Evolutionary conservation across 305 asterid species (phyloP).

Genomic region (Andrographis paniculata): DNA sequence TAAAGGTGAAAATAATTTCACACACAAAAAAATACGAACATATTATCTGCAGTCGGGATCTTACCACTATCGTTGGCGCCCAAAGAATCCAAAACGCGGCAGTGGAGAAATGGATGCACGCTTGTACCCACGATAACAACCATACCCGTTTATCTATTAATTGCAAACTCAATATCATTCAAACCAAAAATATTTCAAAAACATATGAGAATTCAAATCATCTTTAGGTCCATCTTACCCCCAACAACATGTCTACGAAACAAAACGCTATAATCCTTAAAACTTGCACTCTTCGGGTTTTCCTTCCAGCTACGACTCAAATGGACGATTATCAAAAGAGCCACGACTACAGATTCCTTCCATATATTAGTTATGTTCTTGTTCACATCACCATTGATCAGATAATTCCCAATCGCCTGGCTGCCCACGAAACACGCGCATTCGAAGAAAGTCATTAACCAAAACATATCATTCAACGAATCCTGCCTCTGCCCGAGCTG

Average conservation of each 20-base stretch:
- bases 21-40: no score
- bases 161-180: constrained; percentile 10
- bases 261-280: constrained; percentile 44
- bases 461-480: constrained; percentile 76
- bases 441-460: constrained; percentile 75
- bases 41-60: constrained; percentile 16
- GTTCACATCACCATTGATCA: constrained; percentile 36
- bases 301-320: constrained; percentile 54
- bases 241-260: constrained; percentile 34
- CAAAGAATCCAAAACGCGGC: constrained; percentile 87
- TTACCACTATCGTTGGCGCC: constrained; percentile 82
- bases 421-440: constrained; percentile 60
- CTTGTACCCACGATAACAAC: constrained; percentile 75
- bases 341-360: constrained; percentile 39
- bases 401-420: constrained; percentile 67
- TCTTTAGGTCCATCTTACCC: no score
- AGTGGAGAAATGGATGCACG: constrained; percentile 62
- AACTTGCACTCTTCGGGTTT: constrained; percentile 26
- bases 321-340: constrained; percentile 37
- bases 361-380: constrained; percentile 33
- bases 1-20: constrained; percentile 16
- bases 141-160: constrained; percentile 76
- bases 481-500: constrained; percentile 89
- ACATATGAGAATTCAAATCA: no score
- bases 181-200: not conserved